Evolutionary conservation across 257 asterid genomes (phyloP).

Genomic region (Solanum lycopersicoides): DNA sequence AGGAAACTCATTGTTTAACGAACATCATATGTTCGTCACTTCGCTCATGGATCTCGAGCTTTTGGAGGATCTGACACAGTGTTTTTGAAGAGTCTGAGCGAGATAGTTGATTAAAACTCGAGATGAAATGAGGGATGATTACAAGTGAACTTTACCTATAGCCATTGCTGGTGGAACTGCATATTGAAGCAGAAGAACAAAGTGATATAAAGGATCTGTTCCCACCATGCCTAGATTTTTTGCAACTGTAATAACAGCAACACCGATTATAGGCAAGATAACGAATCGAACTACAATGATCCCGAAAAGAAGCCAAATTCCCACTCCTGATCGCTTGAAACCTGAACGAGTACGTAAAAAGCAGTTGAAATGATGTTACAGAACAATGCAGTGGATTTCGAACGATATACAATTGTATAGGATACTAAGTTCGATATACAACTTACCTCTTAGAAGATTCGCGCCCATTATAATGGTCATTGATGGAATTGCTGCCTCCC

Average conservation of each 20-base stretch:
- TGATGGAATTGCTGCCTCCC: conserved; percentile 24
- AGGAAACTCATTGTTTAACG: neutral
- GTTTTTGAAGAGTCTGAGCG: neutral
- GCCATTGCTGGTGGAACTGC: conserved; percentile 16
- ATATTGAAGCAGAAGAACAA: conserved; percentile 14
- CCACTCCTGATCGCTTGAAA: conserved; percentile 11
- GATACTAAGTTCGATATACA: neutral
- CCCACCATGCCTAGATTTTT: conserved; percentile 4
- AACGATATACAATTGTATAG: neutral
- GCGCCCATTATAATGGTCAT: conserved; percentile 17
- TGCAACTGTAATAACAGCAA: conserved; percentile 1
- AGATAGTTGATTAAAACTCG: neutral
- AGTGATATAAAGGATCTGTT: conserved; percentile 16
- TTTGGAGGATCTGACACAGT: neutral
- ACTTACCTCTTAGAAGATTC: conserved; percentile 15
- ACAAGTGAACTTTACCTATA: conserved; percentile 1
- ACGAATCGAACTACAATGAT: conserved; percentile 1
- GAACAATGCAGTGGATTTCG: neutral
- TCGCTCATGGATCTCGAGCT: neutral
- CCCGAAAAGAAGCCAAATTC: conserved; percentile 10
- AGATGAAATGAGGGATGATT: neutral
- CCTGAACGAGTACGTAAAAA: neutral
- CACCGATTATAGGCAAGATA: conserved; percentile 1
- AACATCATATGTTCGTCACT: neutral
- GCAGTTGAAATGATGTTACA: neutral